Evolutionary conservation across 495 filamentous ascomycete genomes (phyloP).

Genomic region (Xylaria longipes): DNA sequence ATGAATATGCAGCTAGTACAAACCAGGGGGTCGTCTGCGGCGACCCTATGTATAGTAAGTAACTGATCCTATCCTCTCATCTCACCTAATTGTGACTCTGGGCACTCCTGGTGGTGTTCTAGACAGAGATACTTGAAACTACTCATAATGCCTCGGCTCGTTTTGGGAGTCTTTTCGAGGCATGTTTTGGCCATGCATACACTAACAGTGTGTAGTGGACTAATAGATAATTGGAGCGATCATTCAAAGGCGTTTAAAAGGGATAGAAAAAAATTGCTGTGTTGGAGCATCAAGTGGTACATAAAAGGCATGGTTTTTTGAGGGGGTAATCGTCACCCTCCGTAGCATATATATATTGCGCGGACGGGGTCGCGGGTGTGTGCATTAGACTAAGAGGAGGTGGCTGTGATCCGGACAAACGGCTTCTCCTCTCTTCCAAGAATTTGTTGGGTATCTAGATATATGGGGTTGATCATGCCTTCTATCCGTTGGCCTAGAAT

Average conservation of each 20-base stretch:
- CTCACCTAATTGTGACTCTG: background rate
- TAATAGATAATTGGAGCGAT: constrained; percentile 25
- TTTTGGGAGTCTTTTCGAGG: background rate
- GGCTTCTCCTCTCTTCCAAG: background rate
- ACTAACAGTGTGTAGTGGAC: constrained; percentile 18
- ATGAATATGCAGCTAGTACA: constrained; percentile 34
- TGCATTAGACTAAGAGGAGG: background rate
- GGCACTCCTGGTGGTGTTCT: background rate
- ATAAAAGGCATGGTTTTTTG: background rate
- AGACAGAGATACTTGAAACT: background rate
- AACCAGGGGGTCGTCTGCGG: constrained; percentile 45
- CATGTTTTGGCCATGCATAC: too few species aligned
- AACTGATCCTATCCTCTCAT: background rate
- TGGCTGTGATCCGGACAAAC: background rate
- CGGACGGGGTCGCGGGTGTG: background rate
- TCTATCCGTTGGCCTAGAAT: background rate
- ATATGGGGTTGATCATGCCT: background rate
- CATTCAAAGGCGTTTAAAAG: constrained; percentile 19
- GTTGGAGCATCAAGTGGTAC: background rate
- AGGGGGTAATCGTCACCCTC: background rate
- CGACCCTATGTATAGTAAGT: constrained; percentile 49
- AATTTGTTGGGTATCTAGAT: background rate
- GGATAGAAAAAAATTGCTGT: constrained; percentile 3
- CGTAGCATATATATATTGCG: background rate
- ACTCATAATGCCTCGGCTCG: background rate